These are phyloP conservation scores for Cercophora sp. DNA, from an alignment of 495 filamentous ascomycete species.

Conservation along the genomic window DNA sequence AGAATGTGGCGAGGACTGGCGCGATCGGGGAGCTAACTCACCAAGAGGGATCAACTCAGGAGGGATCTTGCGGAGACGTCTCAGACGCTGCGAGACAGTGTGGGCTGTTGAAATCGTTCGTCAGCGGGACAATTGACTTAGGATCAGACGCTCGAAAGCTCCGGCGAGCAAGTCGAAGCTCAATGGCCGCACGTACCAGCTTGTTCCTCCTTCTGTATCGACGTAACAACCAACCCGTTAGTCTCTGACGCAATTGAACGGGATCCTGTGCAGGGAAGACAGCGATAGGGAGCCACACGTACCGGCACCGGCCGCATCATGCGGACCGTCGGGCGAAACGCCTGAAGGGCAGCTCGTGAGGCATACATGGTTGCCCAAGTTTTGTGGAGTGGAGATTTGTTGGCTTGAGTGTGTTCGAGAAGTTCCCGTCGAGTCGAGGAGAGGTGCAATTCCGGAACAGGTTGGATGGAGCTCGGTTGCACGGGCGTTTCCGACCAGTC, in stretches of 20 bases:
- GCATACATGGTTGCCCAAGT: constrained; percentile 58
- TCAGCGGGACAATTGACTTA: constrained; percentile 21
- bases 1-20: constrained; percentile 10
- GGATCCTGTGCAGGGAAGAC: constrained; percentile 10
- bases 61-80: constrained; percentile 79
- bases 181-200: constrained; percentile 61
- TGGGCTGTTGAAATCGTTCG: constrained; percentile 58
- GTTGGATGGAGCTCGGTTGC: constrained; percentile 3
- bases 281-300: constrained; percentile 32
- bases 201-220: constrained; percentile 73
- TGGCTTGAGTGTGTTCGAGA: constrained; percentile 3
- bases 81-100: constrained; percentile 93
- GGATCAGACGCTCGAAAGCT: neutral
- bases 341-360: constrained; percentile 52
- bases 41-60: constrained; percentile 93
- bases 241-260: constrained; percentile 23
- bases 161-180: constrained; percentile 6
- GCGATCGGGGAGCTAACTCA: constrained; percentile 50
- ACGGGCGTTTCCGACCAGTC: constrained; percentile 11
- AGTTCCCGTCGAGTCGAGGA: constrained; percentile 6
- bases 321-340: constrained; percentile 56
- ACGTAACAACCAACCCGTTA: constrained; percentile 30
- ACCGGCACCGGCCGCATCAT: constrained; percentile 80
- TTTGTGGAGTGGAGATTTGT: constrained; percentile 28
- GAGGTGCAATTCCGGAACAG: constrained; percentile 12